Evolutionary conservation across 176 grass and related monocot species (phyloP).

Genomic region (Thalia dealbata): DNA sequence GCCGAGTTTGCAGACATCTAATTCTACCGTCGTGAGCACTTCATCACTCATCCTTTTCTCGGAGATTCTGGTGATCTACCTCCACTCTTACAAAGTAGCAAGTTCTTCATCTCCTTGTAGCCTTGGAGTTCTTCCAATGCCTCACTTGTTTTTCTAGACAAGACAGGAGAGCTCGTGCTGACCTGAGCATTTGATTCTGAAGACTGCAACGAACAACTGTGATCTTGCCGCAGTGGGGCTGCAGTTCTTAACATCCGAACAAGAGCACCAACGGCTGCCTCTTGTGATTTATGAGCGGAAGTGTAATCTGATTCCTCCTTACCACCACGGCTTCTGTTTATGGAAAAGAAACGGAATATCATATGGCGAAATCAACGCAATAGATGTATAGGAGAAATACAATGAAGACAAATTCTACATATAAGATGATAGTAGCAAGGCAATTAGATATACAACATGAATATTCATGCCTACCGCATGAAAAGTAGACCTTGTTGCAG

Average conservation of each 20-base stretch:
- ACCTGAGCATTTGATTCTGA: conserved; percentile 33
- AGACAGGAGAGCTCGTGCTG: conserved; percentile 32
- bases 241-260: conserved; percentile 59
- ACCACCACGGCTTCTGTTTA: conserved; percentile 51
- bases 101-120: conserved; percentile 58
- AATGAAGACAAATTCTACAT: background rate
- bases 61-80: conserved; percentile 17
- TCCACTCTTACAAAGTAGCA: conserved; percentile 43
- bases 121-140: conserved; percentile 57
- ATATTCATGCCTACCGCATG: background rate
- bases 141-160: conserved; percentile 54
- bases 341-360: background rate
- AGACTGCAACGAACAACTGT: conserved; percentile 39
- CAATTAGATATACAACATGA: background rate
- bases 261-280: conserved; percentile 67
- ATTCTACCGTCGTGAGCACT: background rate
- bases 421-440: background rate
- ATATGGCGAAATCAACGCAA: background rate
- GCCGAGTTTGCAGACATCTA: too few species aligned
- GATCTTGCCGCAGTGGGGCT: conserved; percentile 39
- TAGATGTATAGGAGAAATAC: background rate
- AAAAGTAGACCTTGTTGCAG: background rate
- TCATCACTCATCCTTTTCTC: background rate
- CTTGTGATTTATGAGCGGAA: conserved; percentile 70
- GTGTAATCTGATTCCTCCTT: conserved; percentile 36